Conservation (phyloP, 495 filamentous ascomycete species). For the Trichoderma parareesei region DNA sequence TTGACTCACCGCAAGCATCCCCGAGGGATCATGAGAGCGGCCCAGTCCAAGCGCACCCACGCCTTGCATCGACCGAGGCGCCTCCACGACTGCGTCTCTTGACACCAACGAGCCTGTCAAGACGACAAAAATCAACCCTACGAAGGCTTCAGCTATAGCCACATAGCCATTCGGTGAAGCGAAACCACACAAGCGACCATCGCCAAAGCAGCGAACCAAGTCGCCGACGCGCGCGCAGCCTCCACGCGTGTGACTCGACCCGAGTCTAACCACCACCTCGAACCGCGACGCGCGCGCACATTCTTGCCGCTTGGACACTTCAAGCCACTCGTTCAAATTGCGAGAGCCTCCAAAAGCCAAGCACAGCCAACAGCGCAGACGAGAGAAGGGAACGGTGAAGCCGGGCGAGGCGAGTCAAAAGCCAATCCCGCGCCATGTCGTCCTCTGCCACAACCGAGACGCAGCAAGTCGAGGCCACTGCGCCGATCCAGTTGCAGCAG, state of each 20-base stretch:
- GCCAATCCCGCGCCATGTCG: background rate
- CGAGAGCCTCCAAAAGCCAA: too few relatives aligned
- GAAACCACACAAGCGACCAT: too few relatives aligned
- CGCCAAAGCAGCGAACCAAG: too few relatives aligned
- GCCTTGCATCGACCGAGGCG: background rate
- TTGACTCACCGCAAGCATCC: background rate
- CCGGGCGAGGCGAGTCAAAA: background rate
- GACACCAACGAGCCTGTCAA: background rate
- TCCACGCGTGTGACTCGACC: too few relatives aligned
- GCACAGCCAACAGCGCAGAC: background rate
- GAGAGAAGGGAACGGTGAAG: background rate
- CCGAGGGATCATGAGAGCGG: conserved; percentile 1
- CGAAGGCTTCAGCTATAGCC: background rate
- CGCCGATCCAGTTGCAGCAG: background rate
- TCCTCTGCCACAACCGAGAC: conserved; percentile 5
- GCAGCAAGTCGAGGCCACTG: background rate
- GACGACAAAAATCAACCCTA: background rate
- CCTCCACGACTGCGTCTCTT: conserved; percentile 2
- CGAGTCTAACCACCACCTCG: too few relatives aligned
- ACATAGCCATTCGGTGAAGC: too few relatives aligned
- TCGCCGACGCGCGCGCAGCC: too few relatives aligned
- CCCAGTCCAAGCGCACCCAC: background rate
- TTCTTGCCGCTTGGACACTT: too few relatives aligned
- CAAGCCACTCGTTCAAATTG: too few relatives aligned
- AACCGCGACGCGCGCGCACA: too few relatives aligned